Percentiles rank a stretch among this genome's conserved stretches.
Conservation (phyloP, 805 yeast species). For the Saccharomycopsis capsularis region DNA sequence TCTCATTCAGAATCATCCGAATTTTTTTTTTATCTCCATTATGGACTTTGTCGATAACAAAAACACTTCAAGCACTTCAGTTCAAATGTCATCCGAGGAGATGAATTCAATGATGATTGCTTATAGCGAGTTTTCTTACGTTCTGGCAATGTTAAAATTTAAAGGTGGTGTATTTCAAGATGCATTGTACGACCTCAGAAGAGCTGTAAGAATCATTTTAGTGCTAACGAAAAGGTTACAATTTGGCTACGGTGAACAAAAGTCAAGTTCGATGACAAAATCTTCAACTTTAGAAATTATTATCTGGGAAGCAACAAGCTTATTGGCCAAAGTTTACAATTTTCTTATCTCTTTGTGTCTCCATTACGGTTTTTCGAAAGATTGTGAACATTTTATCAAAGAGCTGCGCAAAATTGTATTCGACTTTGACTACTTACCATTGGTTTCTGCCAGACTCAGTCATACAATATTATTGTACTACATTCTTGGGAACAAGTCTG, state of each 20-base stretch:
- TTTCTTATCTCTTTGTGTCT: constrained; percentile 34
- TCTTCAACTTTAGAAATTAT: neutral
- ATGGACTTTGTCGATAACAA: neutral
- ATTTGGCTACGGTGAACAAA: neutral
- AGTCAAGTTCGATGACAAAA: neutral
- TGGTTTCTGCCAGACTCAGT: constrained; percentile 23
- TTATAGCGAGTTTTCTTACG: constrained; percentile 8
- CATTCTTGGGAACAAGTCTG: constrained; percentile 18
- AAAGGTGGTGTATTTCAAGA: constrained; percentile 2
- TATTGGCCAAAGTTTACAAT: constrained; percentile 22
- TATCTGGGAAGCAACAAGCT: constrained; percentile 1
- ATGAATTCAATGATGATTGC: constrained; percentile 3
- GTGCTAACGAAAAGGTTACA: constrained; percentile 12
- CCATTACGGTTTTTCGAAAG: constrained; percentile 51
- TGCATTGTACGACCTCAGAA: constrained; percentile 8
- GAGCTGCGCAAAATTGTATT: constrained; percentile 38
- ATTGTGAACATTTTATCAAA: constrained; percentile 45
- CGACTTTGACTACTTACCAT: constrained; percentile 26
- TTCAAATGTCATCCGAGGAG: too few relatives aligned
- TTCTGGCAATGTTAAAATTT: neutral
- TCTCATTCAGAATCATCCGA: neutral
- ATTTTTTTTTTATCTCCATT: neutral
- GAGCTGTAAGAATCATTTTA: constrained; percentile 8
- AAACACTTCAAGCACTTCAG: too few relatives aligned
- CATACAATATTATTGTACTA: constrained; percentile 25